Conservation (phyloP, 2,329 filamentous ascomycete species). For the Calycina herbarum region DNA sequence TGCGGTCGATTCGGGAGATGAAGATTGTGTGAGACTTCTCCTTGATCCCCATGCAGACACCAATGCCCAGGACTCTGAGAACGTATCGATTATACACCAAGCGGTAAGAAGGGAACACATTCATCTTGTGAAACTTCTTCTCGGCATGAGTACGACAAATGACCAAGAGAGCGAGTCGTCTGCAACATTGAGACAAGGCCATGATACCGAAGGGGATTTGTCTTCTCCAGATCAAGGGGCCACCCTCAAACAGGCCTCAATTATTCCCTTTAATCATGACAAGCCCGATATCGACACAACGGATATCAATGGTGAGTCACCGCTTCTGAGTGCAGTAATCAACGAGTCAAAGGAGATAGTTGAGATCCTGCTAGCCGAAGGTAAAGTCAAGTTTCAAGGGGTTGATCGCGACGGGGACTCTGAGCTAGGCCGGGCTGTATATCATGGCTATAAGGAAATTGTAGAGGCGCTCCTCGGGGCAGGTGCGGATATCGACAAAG, state of each 20-base stretch:
- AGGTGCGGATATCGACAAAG: neutral
- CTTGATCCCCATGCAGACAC: neutral
- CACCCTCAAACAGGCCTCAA: too few species aligned
- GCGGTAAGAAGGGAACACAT: neutral
- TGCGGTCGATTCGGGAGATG: neutral
- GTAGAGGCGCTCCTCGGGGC: neutral
- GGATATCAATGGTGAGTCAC: neutral
- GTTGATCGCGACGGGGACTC: conserved; percentile 1
- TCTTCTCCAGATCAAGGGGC: too few species aligned
- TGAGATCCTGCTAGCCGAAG: neutral
- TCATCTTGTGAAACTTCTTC: neutral
- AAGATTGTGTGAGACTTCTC: neutral
- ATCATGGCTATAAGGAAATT: neutral
- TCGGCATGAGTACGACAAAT: neutral
- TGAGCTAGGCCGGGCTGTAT: neutral
- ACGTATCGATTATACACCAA: neutral
- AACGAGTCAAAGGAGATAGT: neutral
- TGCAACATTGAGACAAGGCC: neutral
- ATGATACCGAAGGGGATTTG: neutral
- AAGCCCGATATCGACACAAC: neutral
- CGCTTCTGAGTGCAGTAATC: neutral
- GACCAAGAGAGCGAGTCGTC: neutral
- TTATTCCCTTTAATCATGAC: too few species aligned
- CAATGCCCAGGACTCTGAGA: conserved; percentile 2
- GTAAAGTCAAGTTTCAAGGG: conserved; percentile 19